A percentile compares a stretch with the other conserved stretches of the same genome.
Conservation (phyloP, 768 basidiomycete genomes). For the Boletus fagicola region DNA sequence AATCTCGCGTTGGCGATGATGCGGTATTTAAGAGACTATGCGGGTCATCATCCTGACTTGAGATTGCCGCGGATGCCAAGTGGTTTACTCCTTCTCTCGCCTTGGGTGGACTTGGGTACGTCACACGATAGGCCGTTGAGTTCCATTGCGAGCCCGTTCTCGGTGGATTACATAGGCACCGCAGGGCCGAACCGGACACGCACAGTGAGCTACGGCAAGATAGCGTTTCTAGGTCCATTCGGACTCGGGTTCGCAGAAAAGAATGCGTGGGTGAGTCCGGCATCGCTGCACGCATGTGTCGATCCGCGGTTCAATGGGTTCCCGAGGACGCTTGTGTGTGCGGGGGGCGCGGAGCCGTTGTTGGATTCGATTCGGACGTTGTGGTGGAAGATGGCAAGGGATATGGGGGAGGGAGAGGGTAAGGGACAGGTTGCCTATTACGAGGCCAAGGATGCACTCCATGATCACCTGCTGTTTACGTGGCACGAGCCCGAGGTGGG, state of each 20-base stretch:
- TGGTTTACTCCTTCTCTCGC: slow-evolving; percentile 37
- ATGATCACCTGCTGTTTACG: slow-evolving; percentile 51
- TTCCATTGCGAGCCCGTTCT: slow-evolving; percentile 35
- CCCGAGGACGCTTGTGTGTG: slow-evolving; percentile 58
- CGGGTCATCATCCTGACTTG: slow-evolving; percentile 12
- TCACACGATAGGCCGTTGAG: slow-evolving; percentile 33
- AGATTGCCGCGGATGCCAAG: slow-evolving; percentile 24
- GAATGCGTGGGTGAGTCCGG: slow-evolving; percentile 61
- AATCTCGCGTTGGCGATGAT: slow-evolving; percentile 43
- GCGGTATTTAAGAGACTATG: slow-evolving; percentile 35
- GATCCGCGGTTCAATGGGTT: slow-evolving; percentile 50
- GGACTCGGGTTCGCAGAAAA: slow-evolving; percentile 44
- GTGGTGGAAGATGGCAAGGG: slow-evolving; percentile 48
- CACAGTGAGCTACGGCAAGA: slow-evolving; percentile 1
- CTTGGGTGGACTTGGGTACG: slow-evolving; percentile 25
- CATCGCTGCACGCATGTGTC: slow-evolving; percentile 42
- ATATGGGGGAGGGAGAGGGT: slow-evolving; percentile 46
- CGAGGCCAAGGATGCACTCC: slow-evolving; percentile 51
- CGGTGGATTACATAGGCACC: slow-evolving; percentile 29
- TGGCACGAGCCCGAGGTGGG: slow-evolving; percentile 59
- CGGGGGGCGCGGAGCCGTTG: slow-evolving; percentile 58
- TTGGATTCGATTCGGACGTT: slow-evolving; percentile 52
- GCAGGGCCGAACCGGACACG: background rate
- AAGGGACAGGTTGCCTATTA: slow-evolving; percentile 43
- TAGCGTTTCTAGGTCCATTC: slow-evolving; percentile 50